Evolutionary conservation across 2,329 filamentous ascomycete genomes (phyloP), one percentile per base, ranked within the genome.

Genomic region (Exophiala dermatitidis): DNA sequence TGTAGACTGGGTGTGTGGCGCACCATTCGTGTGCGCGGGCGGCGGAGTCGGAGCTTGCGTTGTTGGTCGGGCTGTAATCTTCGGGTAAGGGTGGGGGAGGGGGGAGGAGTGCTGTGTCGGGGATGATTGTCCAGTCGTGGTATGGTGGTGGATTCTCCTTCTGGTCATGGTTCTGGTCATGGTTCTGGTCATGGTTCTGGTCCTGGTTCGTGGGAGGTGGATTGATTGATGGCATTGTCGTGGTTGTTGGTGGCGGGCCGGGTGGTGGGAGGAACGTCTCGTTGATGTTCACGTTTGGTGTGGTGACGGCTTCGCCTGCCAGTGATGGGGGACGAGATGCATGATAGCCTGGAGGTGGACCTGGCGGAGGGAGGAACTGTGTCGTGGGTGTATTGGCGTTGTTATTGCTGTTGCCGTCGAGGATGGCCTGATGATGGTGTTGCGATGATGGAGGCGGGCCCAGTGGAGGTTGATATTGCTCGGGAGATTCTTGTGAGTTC

Each of bases 61-160:
- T 84, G 4, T 78, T 77, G 1, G 77, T 76, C 2, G 77, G 76
- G 5, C 79, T 82, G 48, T 59, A 68, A 38, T 77, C 73, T 60
- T 80, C 73, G 12, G 73, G 72, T 33, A 81, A 68, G 1, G 75
- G 71, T 5, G 81, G 81, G 1, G 81, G 80, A 30, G 81, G 81
- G 2, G 80, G 80, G 6, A 84, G 72, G n/a, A 75, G 70, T 3
- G 78, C 66, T 10, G 73, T 82, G 61, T 84, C 81, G 4, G 80
- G 80, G 3, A 83, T 74, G 1, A 76, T 71, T 48, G 79, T 75
- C 81, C 81, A 84, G 66, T 82, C 78, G 65, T 83, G 80, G 61
- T 82, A 81, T 29, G 78, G 75, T 12, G 79, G 79, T 9, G 79
- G 78, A 28, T 70, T 67, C 9, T 31, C 78, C 28, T 70, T 67